A percentile compares a stretch with the other conserved stretches of the same genome.
phyloP scores from a whole-genome alignment of 2,329 filamentous ascomycete genomes.

The Calonectria hawksworthii region DNA sequence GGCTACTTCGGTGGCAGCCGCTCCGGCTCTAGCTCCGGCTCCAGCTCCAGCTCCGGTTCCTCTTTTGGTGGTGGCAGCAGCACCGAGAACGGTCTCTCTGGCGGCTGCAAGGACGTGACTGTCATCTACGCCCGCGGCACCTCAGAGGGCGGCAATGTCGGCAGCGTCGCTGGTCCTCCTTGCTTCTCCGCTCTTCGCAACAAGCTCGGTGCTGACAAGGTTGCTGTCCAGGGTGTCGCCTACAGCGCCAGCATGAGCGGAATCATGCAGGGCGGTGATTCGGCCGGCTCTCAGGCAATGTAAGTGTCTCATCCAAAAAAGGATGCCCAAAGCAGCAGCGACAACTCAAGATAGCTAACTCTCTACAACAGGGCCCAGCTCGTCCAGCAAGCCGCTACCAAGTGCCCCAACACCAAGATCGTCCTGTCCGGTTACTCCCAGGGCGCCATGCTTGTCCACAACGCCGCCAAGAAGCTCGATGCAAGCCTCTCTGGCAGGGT shows the following conservation, averaged over 20 bases:
- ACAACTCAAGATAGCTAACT: background rate
- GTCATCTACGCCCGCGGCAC: constrained; percentile 71
- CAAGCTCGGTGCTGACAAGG: constrained; percentile 56
- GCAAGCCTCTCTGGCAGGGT: constrained; percentile 51
- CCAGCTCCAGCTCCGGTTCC: no score
- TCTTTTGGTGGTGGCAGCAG: constrained; percentile 27
- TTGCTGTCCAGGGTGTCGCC: constrained; percentile 67
- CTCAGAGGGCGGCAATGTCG: constrained; percentile 66
- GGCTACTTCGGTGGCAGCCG: background rate
- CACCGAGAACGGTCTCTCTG: constrained; percentile 42
- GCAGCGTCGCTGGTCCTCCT: constrained; percentile 62
- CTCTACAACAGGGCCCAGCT: constrained; percentile 35
- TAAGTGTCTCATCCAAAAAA: constrained; percentile 50
- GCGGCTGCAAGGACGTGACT: constrained; percentile 55
- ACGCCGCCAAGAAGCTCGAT: constrained; percentile 54
- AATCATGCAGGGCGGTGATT: constrained; percentile 62
- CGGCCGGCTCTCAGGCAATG: constrained; percentile 59
- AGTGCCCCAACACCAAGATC: constrained; percentile 61
- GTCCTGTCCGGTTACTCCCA: constrained; percentile 64
- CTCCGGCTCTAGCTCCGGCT: no score
- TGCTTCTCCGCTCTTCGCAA: constrained; percentile 61
- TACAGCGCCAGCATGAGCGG: constrained; percentile 63
- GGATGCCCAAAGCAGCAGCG: background rate
- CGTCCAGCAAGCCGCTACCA: constrained; percentile 50
- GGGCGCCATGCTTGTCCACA: constrained; percentile 57